Conservation (phyloP, 257 asterid genomes). For the Gentiana macrophylla region DNA sequence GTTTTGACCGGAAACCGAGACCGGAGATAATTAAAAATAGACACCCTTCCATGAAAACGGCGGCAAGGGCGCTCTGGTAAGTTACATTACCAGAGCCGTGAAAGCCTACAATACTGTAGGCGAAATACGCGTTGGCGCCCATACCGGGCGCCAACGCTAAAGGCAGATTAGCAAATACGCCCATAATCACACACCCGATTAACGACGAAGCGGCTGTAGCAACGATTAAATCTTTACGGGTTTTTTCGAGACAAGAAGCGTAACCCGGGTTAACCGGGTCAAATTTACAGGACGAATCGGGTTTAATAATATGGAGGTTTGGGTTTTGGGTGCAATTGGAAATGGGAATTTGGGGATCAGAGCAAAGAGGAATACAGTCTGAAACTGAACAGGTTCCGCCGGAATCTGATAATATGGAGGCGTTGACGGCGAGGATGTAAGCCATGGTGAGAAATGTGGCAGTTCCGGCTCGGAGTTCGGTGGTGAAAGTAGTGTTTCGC, state of each 20-base stretch:
- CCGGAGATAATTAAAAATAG: slow-evolving; percentile 63
- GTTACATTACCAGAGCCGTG: slow-evolving; percentile 83
- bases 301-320: slow-evolving; percentile 34
- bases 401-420: slow-evolving; percentile 80
- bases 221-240: slow-evolving; percentile 61
- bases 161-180: slow-evolving; percentile 65
- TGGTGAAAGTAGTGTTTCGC: slow-evolving; percentile 77
- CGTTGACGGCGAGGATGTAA: slow-evolving; percentile 94
- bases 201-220: slow-evolving; percentile 82
- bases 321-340: slow-evolving; percentile 34
- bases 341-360: slow-evolving; percentile 38
- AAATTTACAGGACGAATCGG: slow-evolving; percentile 67
- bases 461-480: slow-evolving; percentile 98
- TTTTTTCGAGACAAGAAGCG: slow-evolving; percentile 58
- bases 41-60: slow-evolving; percentile 75
- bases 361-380: slow-evolving; percentile 73
- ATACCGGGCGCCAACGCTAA: slow-evolving; percentile 85
- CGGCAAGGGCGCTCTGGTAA: slow-evolving; percentile 72
- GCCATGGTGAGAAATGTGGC: slow-evolving; percentile 98
- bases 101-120: slow-evolving; percentile 87
- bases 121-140: slow-evolving; percentile 90
- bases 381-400: slow-evolving; percentile 92
- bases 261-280: slow-evolving; percentile 87
- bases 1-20: slow-evolving; percentile 59
- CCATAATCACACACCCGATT: slow-evolving; percentile 81